Base-by-base conservation (phyloP, 176 grass and related monocot species). In the Tillandsia leiboldiana region DNA sequence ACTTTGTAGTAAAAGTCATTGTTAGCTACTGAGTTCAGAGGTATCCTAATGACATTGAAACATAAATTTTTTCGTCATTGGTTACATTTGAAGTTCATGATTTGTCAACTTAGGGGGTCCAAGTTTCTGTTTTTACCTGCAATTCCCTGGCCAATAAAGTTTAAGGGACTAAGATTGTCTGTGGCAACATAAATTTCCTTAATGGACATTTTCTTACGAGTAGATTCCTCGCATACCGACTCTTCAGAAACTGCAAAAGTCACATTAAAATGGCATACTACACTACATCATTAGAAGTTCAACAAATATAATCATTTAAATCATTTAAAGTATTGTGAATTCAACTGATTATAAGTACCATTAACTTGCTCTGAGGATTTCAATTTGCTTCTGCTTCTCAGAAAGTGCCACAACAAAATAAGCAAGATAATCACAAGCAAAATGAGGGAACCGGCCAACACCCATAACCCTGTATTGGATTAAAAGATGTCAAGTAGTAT, bases 61-160 rank as follows among this genome's bases (percentile, higher is more conserved):
- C 29, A 33, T 33, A 33, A 33, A 33, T 33, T 33, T 33, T 5
- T 33, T 33, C 29, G 29, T 33, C 29, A 3, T 33, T 33, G 29
- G 29, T 33, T 33, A 33, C 29, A 4, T 33, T 33, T 5, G 29
- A 33, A 5, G 29, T 33, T 33, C 29, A 33, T 33, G 29, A 33
- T 33, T 33, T 33, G 29, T 57, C 56, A 13, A 71, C 67, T 47
- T 26, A 15, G 18, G 22, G 10, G 12, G 64, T 67, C 29, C 8
- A 13, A 67, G 24, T 14, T 67, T 47, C 26, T 67, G 10, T n/a
- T 67, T 14, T 57, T 71, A 87, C 88, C 88, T 73, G 88, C 84
- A 70, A 82, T 82, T 47, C 84, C 88, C 78, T 91, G 84, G 11
- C 88, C 88, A 3, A 91, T 87, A 63, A 79, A 53, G 22, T 87